A percentile compares a stretch with the other conserved stretches of the same genome.
Evolutionary conservation across 176 grass and related monocot genomes (phyloP).

Genomic region (Bolboschoenus planiculmis): DNA sequence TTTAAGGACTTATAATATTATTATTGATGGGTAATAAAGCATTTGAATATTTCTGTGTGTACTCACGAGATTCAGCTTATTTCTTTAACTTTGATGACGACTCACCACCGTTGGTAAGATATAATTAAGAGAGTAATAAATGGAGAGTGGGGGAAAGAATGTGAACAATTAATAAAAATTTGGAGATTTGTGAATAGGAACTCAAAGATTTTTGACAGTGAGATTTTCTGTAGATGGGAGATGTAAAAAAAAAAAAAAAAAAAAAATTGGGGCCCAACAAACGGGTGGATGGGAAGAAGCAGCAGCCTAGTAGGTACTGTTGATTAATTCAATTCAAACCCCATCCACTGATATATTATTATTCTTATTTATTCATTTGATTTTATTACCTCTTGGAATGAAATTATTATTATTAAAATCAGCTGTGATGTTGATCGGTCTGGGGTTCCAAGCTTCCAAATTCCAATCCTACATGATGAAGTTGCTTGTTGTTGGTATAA

Average conservation of each 20-base stretch:
- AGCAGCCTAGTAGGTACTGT: not conserved
- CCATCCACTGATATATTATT: not conserved
- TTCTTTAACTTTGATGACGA: not conserved
- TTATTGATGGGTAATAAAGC: too few relatives aligned
- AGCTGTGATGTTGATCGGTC: not conserved
- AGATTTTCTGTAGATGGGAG: not conserved
- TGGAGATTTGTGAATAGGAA: not conserved
- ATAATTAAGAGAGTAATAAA: not conserved
- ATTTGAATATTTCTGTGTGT: too few relatives aligned
- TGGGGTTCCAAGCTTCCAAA: not conserved
- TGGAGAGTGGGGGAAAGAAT: not conserved
- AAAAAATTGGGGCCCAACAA: too few relatives aligned
- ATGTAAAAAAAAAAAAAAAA: not conserved
- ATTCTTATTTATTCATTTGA: too few relatives aligned
- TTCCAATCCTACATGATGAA: not conserved
- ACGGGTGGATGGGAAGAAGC: not conserved
- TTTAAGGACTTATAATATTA: too few relatives aligned
- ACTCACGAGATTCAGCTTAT: not conserved
- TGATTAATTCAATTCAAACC: not conserved
- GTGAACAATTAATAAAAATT: not conserved
- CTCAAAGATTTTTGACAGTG: not conserved
- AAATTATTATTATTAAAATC: too few relatives aligned
- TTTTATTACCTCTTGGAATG: too few relatives aligned
- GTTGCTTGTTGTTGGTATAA: constrained; percentile 4
- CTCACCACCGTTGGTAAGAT: not conserved